Base-by-base conservation (phyloP, 768 basidiomycete species). In the Rhodosporidiobolus odoratus region DNA sequence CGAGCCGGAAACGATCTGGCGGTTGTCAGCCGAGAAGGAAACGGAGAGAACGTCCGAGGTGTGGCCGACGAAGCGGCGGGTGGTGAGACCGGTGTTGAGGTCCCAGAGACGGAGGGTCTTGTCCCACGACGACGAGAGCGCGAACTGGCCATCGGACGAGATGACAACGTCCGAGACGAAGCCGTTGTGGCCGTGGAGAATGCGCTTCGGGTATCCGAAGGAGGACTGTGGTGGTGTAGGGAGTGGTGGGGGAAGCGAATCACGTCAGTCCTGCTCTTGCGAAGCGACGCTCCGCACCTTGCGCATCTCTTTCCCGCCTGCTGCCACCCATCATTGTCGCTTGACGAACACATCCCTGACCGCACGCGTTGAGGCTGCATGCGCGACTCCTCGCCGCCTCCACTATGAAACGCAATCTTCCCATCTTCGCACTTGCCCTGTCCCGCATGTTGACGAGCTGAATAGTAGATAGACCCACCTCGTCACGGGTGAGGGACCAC, bases 51-150 rank as follows among this genome's bases (percentile, higher is more conserved):
- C 95, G 79, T 99, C 96, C 74, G 91, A 90, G 72, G 88, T 93
- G 85, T 99, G 96, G 76, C 96, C 96, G 76, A 98, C 90, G 80
- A 99, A 99, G 78, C 91, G 89, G 79, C 92, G 90, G 75, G 96
- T 98, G 72, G 96, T 99, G 75, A 85, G 81, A 68, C 96, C 96
- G 58, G 90, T 97, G 87, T 97, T 97, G 72, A 99, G 86, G 82
- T 99, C 96, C 96, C 96, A 99, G 71, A 99, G 88, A 79, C 96
- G 91, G 78, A 99, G 90, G 47, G 96, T 98, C 84, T 98, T 95
- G 84, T 99, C 96, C 96, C 96, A 98, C 52, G 95, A 98, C 47
- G 96, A 90, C 73, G 96, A 98, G 71, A 99, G 89, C 56, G 96
- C 95, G 81, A 97, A 98, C 83, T 98, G 95, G 78, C 96, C 96